Conservation (phyloP, 345 rosid species). For the Iberis pinnata region DNA sequence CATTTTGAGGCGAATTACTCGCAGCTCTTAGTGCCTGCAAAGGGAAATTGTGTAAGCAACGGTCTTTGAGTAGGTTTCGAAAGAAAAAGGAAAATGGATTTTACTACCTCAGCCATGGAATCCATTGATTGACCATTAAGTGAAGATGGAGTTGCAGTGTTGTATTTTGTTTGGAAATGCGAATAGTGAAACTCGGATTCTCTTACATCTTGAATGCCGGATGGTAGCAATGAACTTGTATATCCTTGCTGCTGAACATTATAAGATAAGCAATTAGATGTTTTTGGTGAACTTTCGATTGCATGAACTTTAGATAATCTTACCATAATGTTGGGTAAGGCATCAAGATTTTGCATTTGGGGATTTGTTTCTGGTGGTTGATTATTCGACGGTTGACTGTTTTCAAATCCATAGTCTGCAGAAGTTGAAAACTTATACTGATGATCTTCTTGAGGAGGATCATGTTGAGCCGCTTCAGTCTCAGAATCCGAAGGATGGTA, state of each 20-base stretch:
- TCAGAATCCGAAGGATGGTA: conserved; percentile 55
- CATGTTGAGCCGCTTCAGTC: conserved; percentile 57
- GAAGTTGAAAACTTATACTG: conserved; percentile 54
- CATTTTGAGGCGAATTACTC: conserved; percentile 48
- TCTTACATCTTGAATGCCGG: conserved; percentile 56
- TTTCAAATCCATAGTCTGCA: conserved; percentile 59
- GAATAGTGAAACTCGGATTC: conserved; percentile 73
- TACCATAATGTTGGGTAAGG: conserved; percentile 70
- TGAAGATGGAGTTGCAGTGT: conserved; percentile 48
- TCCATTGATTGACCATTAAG: conserved; percentile 48
- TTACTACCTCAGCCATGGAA: conserved; percentile 69
- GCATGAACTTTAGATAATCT: background rate
- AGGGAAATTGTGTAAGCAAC: background rate
- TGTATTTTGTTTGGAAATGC: conserved; percentile 63
- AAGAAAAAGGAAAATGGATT: background rate
- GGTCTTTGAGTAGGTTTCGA: background rate
- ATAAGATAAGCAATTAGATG: background rate
- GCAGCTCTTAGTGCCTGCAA: conserved; percentile 60
- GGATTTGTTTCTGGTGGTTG: conserved; percentile 50
- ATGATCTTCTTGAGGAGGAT: conserved; percentile 55
- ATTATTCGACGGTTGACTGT: conserved; percentile 48
- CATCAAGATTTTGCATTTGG: conserved; percentile 59
- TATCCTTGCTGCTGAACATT: conserved; percentile 48
- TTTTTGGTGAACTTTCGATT: background rate
- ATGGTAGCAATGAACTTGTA: conserved; percentile 56